Percentiles rank a stretch among this genome's conserved stretches.
Conservation (phyloP, 495 filamentous ascomycete species). For the Trichoderma parareesei region DNA sequence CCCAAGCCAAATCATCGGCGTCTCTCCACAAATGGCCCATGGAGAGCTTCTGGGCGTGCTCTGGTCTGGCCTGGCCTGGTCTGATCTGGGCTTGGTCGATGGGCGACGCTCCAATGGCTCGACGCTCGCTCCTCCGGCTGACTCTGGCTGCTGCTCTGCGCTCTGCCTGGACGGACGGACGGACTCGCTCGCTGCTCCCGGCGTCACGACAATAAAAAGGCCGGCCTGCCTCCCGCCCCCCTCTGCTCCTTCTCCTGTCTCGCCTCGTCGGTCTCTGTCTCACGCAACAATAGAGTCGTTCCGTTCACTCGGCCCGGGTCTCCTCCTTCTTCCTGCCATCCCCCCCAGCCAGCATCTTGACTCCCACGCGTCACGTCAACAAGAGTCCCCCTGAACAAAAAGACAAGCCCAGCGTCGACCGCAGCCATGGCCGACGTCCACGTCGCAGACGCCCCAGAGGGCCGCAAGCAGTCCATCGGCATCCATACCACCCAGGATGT, state of each 20-base stretch:
- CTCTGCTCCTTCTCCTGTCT: background rate
- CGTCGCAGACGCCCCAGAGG: background rate
- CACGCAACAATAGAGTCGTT: background rate
- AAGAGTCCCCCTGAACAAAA: background rate
- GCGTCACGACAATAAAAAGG: slow-evolving; percentile 9
- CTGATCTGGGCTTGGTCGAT: background rate
- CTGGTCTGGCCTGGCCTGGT: too few species aligned
- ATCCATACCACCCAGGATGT: slow-evolving; percentile 25
- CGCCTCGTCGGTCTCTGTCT: slow-evolving; percentile 8
- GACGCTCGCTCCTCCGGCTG: background rate
- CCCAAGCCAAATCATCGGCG: slow-evolving; percentile 1
- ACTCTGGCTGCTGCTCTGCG: background rate
- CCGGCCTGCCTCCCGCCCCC: slow-evolving; percentile 4
- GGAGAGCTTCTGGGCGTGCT: too few species aligned
- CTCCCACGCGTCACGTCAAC: background rate
- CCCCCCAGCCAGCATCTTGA: background rate
- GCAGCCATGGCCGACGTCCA: background rate
- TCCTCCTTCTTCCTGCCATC: background rate
- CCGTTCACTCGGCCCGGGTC: slow-evolving; percentile 8
- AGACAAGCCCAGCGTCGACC: background rate
- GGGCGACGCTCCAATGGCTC: background rate
- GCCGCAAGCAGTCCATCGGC: slow-evolving; percentile 5
- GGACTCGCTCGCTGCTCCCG: background rate
- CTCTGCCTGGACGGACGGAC: background rate
- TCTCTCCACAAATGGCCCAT: background rate